Evolutionary conservation across 257 asterid species (phyloP).

Genomic region (Solanum peruvianum): DNA sequence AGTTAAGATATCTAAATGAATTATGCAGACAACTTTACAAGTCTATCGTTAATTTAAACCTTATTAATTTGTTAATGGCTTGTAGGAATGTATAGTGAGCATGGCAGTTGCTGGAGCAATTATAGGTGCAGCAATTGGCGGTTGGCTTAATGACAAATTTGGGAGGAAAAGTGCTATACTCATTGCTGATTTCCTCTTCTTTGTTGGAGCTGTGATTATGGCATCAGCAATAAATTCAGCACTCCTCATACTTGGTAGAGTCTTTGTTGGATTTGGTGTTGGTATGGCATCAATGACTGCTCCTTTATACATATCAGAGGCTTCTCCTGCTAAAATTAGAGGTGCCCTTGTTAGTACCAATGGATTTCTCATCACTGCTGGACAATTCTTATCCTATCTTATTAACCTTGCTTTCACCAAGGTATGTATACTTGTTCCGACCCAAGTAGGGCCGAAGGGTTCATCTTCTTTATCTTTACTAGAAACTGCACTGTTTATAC

Average conservation of each 20-base stretch:
- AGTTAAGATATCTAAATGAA: no score
- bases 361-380: conserved; percentile 35
- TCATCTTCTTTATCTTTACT: no score
- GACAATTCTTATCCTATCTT: conserved; percentile 35
- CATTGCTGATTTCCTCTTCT: conserved; percentile 28
- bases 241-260: conserved; percentile 21
- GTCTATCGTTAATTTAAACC: no score
- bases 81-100: conserved; percentile 41
- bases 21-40: no score
- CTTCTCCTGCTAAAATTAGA: conserved; percentile 33
- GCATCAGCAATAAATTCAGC: conserved; percentile 24
- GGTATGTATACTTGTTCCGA: conserved; percentile 5
- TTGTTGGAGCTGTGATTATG: conserved; percentile 31
- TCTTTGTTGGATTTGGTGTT: conserved; percentile 34
- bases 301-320: conserved; percentile 39
- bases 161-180: conserved; percentile 29
- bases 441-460: not conserved
- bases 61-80: not conserved
- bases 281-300: conserved; percentile 42
- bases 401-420: conserved; percentile 37
- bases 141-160: conserved; percentile 32
- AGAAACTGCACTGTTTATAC: not conserved
- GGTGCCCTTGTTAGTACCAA: conserved; percentile 44
- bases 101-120: conserved; percentile 47
- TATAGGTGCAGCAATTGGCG: conserved; percentile 44